Base-by-base conservation (phyloP, 2,329 filamentous ascomycete species). In the Pseudogymnoascus sp. region DNA sequence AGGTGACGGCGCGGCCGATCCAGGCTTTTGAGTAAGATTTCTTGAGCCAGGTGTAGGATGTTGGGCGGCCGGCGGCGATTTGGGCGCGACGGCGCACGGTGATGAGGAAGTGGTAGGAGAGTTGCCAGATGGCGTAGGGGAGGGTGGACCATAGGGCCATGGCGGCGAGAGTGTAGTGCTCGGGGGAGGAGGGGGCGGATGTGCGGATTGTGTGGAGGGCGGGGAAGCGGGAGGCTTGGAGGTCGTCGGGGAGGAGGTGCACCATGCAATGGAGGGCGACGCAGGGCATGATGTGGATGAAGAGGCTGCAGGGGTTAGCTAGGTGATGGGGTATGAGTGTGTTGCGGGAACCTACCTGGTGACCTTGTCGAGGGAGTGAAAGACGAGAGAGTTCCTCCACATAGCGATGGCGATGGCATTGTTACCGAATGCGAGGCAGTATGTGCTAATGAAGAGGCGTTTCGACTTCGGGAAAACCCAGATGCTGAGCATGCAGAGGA, bases 201-300 rank as follows among this genome's bases (percentile, higher is more conserved):
- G 77, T 80, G 72, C 89, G 92, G 77, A 99, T 91, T 31, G 84
- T 83, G 78, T 90, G 92, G 66, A 96, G 84, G 11, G 92, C 93
- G 0, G 93, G 92, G 72, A 96, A 97, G 19, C 87, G 84, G 26
- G 79, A 75, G 66, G 81, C 78, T 71, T 95, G 89, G 43, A 83
- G 74, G 21, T 85, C 84, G 1, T 83, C 75, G 0, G 88, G 76
- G 11, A 92, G 80, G 19, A 97, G 80, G 73, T 99, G 94, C 14
- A 96, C 90, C 12, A 99, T 81, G 72, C 91, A 95, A 75, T 99
- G 94, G 11, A 99, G 82, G 1, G 92, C 91, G 5, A 90, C 93
- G 67, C 92, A 96, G 0, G 94, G 94, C 93, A 99, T 99, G 71
- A 99, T 96, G 75, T 99, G 94, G 69, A 99, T 97, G 78, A 99